Evolutionary conservation across 345 rosid genomes (phyloP).

Genomic region (Bruguiera parviflora): DNA sequence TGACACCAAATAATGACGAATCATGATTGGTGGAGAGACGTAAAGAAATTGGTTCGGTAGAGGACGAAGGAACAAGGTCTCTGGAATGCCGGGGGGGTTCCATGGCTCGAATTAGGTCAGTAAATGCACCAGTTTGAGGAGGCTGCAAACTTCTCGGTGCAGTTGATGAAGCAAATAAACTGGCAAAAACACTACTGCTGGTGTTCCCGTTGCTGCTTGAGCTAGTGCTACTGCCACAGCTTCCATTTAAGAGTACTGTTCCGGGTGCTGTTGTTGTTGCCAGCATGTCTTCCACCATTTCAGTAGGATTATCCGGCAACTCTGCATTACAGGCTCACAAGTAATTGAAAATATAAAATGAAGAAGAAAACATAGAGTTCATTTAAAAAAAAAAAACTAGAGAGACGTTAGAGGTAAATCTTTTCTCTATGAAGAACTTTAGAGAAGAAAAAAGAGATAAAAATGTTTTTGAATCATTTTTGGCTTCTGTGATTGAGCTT

Average conservation of each 20-base stretch:
- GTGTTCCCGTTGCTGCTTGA: conserved; percentile 50
- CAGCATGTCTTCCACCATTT: conserved; percentile 41
- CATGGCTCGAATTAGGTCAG: conserved; percentile 46
- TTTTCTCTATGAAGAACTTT: conserved; percentile 19
- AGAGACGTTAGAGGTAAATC: conserved; percentile 25
- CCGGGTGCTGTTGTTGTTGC: conserved; percentile 11
- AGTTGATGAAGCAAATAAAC: conserved; percentile 74
- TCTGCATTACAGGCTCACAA: conserved; percentile 31
- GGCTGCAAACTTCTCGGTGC: conserved; percentile 53
- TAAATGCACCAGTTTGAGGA: conserved; percentile 43
- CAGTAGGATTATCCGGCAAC: conserved; percentile 41
- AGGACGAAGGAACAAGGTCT: conserved; percentile 47
- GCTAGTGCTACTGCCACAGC: conserved; percentile 46
- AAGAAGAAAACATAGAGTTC: conserved; percentile 5
- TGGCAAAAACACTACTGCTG: conserved; percentile 51
- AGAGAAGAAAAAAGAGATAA: conserved; percentile 32
- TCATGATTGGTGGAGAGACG: conserved; percentile 72
- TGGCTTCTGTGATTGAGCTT: not conserved
- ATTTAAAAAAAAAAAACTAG: not conserved
- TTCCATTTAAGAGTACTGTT: conserved; percentile 31
- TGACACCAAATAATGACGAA: conserved; percentile 55
- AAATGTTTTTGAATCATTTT: conserved; percentile 28
- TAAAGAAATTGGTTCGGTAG: conserved; percentile 63
- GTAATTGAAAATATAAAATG: conserved; percentile 1
- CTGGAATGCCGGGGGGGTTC: conserved; percentile 30